phyloP scores from a whole-genome alignment of 140 eudicot genomes.

The Flaveria floridana region DNA sequence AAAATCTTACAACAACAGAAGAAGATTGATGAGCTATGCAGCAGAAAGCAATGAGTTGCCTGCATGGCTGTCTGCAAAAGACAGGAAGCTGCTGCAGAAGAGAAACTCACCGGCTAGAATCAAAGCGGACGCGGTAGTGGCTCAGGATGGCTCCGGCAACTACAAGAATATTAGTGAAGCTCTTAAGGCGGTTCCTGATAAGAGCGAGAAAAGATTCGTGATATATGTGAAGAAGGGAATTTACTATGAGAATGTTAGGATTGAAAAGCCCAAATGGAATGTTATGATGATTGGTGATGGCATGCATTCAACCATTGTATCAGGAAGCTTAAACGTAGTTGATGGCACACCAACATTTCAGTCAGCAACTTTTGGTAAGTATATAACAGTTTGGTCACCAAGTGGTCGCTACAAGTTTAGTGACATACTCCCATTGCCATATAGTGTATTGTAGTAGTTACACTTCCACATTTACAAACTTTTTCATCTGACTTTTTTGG shows the following conservation, averaged over 20 bases:
- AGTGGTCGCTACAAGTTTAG: too few species aligned
- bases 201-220: slow-evolving; percentile 57
- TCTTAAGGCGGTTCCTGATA: slow-evolving; percentile 52
- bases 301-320: slow-evolving; percentile 50
- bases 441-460: too few species aligned
- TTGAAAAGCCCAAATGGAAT: slow-evolving; percentile 52
- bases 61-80: slow-evolving; percentile 42
- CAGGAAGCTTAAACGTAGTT: slow-evolving; percentile 44
- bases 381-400: too few species aligned
- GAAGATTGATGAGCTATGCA: slow-evolving; percentile 12
- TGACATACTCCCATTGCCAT: too few species aligned
- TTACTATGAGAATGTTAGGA: slow-evolving; percentile 52
- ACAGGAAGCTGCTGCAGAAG: slow-evolving; percentile 29
- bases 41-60: slow-evolving; percentile 34
- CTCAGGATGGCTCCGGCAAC: slow-evolving; percentile 54
- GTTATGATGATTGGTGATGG: slow-evolving; percentile 71
- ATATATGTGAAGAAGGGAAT: slow-evolving; percentile 61
- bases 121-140: slow-evolving; percentile 53
- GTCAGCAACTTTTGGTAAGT: slow-evolving; percentile 57
- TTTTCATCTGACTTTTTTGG: not conserved
- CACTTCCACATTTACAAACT: not conserved
- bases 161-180: slow-evolving; percentile 58
- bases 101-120: slow-evolving; percentile 25
- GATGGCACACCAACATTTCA: slow-evolving; percentile 71
- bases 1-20: not conserved